Conservation (phyloP, 1,284 basidiomycete species). For the Fomitiporia mediterranea region DNA sequence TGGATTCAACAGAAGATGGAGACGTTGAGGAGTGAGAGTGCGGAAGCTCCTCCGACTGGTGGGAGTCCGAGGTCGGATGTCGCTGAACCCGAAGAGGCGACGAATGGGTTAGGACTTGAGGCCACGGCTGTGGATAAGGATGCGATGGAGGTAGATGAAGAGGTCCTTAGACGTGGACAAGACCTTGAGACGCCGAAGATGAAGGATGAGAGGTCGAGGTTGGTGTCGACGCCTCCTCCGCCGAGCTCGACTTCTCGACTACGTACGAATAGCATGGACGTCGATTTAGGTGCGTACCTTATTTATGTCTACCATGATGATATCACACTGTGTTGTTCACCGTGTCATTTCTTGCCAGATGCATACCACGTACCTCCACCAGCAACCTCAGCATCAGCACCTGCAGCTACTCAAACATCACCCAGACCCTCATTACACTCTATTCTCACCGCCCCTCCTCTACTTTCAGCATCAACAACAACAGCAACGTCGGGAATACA, state of each 20-base stretch:
- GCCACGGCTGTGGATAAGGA: conserved; percentile 23
- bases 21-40: conserved; percentile 12
- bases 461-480: conserved; percentile 24
- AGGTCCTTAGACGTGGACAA: not conserved
- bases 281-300: conserved; percentile 20
- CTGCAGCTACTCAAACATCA: not conserved
- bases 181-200: too few species aligned
- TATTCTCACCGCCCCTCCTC: conserved; percentile 27
- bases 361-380: conserved; percentile 42
- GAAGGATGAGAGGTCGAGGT: too few species aligned
- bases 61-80: too few species aligned
- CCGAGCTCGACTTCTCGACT: not conserved
- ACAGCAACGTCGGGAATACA: conserved; percentile 25
- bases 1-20: conserved; percentile 38
- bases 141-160: conserved; percentile 27
- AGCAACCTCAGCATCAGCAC: conserved; percentile 33
- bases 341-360: conserved; percentile 22
- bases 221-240: not conserved
- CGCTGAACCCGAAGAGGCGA: conserved; percentile 15
- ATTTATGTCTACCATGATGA: too few species aligned
- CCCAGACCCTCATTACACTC: conserved; percentile 21
- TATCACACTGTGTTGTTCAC: not conserved
- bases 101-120: conserved; percentile 19
- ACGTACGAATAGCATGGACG: conserved; percentile 13
- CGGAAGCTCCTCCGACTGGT: too few species aligned